phyloP scores from a whole-genome alignment of 2,329 filamentous ascomycete genomes.

The Trichoderma sp. region DNA sequence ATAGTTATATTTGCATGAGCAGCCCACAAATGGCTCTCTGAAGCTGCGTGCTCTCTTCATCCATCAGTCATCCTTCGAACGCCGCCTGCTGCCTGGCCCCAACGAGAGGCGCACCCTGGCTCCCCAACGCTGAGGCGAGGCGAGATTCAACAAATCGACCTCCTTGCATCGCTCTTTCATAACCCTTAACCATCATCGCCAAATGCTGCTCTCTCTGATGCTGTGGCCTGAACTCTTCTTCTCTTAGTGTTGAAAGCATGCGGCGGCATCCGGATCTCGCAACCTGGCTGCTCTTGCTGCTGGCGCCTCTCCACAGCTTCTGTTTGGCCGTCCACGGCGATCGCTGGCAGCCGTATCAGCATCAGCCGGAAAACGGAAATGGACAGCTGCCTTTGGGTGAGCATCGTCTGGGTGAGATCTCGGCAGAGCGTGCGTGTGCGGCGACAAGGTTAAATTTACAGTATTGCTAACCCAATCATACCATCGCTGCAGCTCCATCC shows the following conservation, averaged over 20 bases:
- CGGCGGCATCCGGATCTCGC: neutral
- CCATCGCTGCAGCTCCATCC: neutral
- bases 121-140: constrained; percentile 9
- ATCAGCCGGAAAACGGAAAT: neutral
- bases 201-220: neutral
- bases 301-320: neutral
- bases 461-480: neutral
- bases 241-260: neutral
- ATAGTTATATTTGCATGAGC: neutral
- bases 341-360: constrained; percentile 10
- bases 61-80: neutral
- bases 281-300: constrained; percentile 1
- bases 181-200: neutral
- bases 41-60: neutral
- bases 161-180: neutral
- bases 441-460: neutral
- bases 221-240: neutral
- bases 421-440: neutral
- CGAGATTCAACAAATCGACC: neutral
- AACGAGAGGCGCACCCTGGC: constrained; percentile 2
- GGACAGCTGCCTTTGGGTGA: neutral
- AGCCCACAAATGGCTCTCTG: no score
- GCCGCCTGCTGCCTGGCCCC: neutral
- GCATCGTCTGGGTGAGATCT: constrained; percentile 6
- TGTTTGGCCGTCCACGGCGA: neutral